phyloP scores from a whole-genome alignment of 2,329 filamentous ascomycete genomes.

The Ophiostoma sp. region DNA sequence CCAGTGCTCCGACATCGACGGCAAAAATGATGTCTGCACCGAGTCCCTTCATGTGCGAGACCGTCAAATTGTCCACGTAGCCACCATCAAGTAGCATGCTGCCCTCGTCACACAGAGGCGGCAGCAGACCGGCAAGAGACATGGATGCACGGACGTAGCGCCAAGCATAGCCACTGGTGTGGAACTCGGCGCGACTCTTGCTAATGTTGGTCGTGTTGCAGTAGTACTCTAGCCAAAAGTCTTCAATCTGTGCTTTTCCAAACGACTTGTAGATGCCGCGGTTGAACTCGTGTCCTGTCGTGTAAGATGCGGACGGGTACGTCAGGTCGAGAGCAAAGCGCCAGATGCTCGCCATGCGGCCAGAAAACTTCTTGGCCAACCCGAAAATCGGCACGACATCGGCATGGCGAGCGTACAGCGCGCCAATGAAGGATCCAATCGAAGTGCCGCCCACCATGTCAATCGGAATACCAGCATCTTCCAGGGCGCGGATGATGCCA shows the following conservation, averaged over 20 bases:
- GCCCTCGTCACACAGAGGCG: constrained; percentile 92
- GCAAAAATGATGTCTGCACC: constrained; percentile 94
- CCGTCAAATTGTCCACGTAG: constrained; percentile 95
- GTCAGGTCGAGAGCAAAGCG: constrained; percentile 94
- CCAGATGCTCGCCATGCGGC: constrained; percentile 99
- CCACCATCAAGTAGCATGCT: constrained; percentile 95
- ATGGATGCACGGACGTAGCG: constrained; percentile 94
- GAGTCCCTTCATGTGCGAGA: constrained; percentile 92
- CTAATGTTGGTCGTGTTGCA: constrained; percentile 99
- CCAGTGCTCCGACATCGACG: constrained; percentile 85
- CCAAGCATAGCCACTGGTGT: constrained; percentile 96
- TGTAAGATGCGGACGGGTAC: constrained; percentile 94
- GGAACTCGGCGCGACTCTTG: constrained; percentile 84
- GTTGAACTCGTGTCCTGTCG: constrained; percentile 97
- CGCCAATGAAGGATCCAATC: constrained; percentile 92
- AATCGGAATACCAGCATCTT: constrained; percentile 93
- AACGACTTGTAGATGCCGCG: constrained; percentile 98
- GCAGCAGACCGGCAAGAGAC: constrained; percentile 87
- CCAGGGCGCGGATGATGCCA: constrained; percentile 87
- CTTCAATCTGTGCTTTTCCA: constrained; percentile 93
- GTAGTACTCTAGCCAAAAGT: constrained; percentile 98
- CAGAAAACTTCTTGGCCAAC: constrained; percentile 92
- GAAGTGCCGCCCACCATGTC: constrained; percentile 94
- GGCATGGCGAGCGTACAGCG: constrained; percentile 89
- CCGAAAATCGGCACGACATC: constrained; percentile 97